Percentiles rank a stretch among this genome's conserved stretches.
Conservation (phyloP, 129 eudicot species). For the Artemisia argyi region DNA sequence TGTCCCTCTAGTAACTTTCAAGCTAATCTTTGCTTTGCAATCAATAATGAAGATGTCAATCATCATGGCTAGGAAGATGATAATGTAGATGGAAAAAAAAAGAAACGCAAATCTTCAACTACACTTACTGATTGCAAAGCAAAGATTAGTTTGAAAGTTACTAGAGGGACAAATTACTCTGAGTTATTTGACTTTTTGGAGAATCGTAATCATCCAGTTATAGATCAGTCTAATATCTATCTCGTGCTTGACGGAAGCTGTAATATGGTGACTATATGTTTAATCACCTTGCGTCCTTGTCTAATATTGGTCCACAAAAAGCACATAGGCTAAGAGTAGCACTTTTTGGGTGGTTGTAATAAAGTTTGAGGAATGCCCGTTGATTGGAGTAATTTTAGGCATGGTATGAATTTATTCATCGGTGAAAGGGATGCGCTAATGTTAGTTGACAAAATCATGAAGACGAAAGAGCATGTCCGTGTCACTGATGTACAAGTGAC, state of each 20-base stretch:
- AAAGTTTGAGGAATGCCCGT: background rate
- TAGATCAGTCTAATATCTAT: background rate
- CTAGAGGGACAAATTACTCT: too few relatives aligned
- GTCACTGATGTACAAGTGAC: too few relatives aligned
- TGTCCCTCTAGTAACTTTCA: too few relatives aligned
- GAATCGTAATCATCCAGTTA: background rate
- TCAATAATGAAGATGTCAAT: too few relatives aligned
- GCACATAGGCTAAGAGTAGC: background rate
- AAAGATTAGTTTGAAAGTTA: too few relatives aligned
- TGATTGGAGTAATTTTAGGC: background rate
- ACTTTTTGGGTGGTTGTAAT: background rate
- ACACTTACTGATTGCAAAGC: too few relatives aligned
- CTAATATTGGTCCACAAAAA: background rate
- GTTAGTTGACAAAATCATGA: background rate
- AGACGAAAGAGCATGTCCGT: background rate
- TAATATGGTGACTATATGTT: background rate
- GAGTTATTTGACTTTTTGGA: background rate
- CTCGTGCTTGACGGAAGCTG: background rate
- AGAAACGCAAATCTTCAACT: too few relatives aligned
- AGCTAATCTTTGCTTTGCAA: too few relatives aligned
- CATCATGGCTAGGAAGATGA: too few relatives aligned
- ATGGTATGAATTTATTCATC: background rate
- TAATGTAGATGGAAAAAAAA: too few relatives aligned
- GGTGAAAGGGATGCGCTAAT: slow-evolving; percentile 1
- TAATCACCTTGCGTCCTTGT: background rate